Percentiles rank a stretch among this genome's conserved stretches.
Evolutionary conservation across 805 yeast species (phyloP).

Genomic region (Saccharomycopsis oosterbeekiorum): DNA sequence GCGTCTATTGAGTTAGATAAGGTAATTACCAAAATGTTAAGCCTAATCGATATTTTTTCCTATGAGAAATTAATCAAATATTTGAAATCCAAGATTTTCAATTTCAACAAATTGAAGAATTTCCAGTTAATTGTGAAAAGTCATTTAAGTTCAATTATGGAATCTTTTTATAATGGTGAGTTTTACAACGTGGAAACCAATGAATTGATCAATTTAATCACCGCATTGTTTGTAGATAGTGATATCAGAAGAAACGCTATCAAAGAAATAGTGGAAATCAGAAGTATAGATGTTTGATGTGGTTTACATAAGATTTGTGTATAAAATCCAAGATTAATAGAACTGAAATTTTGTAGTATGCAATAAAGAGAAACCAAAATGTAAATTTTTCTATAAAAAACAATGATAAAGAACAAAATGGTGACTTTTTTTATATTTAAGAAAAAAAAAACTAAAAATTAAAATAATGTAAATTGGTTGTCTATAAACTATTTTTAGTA

Average conservation of each 20-base stretch:
- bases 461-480: no score
- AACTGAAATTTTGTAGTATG: no score
- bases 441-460: no score
- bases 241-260: constrained; percentile 33
- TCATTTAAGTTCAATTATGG: constrained; percentile 34
- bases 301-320: no score
- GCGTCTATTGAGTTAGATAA: constrained; percentile 13
- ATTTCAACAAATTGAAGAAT: constrained; percentile 13
- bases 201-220: constrained; percentile 29
- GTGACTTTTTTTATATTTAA: no score
- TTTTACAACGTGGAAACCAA: constrained; percentile 33
- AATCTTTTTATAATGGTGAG: constrained; percentile 35
- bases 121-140: constrained; percentile 13
- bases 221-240: constrained; percentile 31
- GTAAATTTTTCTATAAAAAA: no score
- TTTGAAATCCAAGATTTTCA: constrained; percentile 4
- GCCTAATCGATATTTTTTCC: constrained; percentile 8
- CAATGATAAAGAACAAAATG: no score
- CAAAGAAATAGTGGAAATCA: constrained; percentile 32
- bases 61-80: neutral
- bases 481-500: no score
- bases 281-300: constrained; percentile 22
- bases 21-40: constrained; percentile 12
- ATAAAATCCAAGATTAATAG: no score
- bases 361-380: no score